These are phyloP conservation scores for Abrus precatorius DNA, from an alignment of 306 rosid species.

Conservation along the genomic window DNA sequence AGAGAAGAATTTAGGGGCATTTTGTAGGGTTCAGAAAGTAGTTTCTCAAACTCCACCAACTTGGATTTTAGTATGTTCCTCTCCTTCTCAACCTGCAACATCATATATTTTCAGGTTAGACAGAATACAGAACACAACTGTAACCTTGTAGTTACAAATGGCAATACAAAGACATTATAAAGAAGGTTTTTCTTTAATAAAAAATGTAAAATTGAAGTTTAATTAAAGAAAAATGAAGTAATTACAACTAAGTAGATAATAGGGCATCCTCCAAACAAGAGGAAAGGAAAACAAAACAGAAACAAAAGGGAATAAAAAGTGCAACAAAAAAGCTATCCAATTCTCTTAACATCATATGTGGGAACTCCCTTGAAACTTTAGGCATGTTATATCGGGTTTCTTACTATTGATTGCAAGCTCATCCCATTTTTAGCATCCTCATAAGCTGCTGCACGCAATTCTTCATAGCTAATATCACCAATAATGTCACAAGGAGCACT, in stretches of 20 bases:
- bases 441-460: constrained; percentile 84
- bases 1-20: constrained; percentile 51
- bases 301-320: constrained; percentile 10
- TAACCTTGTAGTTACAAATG: constrained; percentile 18
- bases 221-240: constrained; percentile 4
- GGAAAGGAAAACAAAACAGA: not conserved
- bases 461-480: constrained; percentile 94
- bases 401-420: constrained; percentile 77
- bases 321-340: constrained; percentile 13
- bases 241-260: constrained; percentile 25
- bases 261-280: not conserved
- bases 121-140: constrained; percentile 37
- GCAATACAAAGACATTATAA: not conserved
- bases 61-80: constrained; percentile 77
- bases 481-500: constrained; percentile 85
- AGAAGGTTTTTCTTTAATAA: constrained; percentile 8
- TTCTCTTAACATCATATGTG: constrained; percentile 23
- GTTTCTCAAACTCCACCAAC: constrained; percentile 75
- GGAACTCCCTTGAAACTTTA: constrained; percentile 14
- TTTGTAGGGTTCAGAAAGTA: constrained; percentile 65
- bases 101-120: constrained; percentile 42
- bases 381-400: constrained; percentile 49
- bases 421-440: constrained; percentile 82
- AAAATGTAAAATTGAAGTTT: not conserved
- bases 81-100: constrained; percentile 89